phyloP scores from a whole-genome alignment of 2,329 filamentous ascomycete genomes.

The Leptographium procerum region DNA sequence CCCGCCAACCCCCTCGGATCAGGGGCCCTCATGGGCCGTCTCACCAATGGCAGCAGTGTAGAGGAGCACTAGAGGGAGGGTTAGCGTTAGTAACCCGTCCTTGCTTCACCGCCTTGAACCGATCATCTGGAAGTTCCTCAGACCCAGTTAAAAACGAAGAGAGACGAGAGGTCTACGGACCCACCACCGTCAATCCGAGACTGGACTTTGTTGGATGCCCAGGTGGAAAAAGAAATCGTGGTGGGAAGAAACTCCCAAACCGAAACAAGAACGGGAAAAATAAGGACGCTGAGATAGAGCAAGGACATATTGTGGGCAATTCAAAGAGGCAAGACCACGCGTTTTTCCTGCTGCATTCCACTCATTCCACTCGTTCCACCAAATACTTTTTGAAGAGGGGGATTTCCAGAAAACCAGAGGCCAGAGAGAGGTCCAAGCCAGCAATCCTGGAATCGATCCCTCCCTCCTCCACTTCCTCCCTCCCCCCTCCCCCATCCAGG shows the following conservation, averaged over 20 bases:
- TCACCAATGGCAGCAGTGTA: slow-evolving; percentile 1
- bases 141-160: neutral
- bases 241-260: neutral
- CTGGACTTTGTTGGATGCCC: neutral
- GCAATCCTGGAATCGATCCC: neutral
- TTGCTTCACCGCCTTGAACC: slow-evolving; percentile 8
- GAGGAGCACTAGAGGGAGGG: slow-evolving; percentile 1
- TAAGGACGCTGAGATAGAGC: too few species aligned
- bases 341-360: neutral
- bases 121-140: neutral
- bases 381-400: neutral
- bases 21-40: neutral
- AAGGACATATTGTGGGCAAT: neutral
- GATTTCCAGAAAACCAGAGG: neutral
- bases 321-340: neutral
- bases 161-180: neutral
- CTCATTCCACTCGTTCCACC: neutral
- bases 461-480: too few species aligned
- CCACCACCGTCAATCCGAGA: neutral
- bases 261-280: neutral
- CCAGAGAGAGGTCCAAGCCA: neutral
- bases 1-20: neutral
- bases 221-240: neutral
- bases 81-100: neutral
- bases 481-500: neutral